Conservation (phyloP, 1,284 basidiomycete genomes). For the Kalmanozyma brasiliensis region DNA sequence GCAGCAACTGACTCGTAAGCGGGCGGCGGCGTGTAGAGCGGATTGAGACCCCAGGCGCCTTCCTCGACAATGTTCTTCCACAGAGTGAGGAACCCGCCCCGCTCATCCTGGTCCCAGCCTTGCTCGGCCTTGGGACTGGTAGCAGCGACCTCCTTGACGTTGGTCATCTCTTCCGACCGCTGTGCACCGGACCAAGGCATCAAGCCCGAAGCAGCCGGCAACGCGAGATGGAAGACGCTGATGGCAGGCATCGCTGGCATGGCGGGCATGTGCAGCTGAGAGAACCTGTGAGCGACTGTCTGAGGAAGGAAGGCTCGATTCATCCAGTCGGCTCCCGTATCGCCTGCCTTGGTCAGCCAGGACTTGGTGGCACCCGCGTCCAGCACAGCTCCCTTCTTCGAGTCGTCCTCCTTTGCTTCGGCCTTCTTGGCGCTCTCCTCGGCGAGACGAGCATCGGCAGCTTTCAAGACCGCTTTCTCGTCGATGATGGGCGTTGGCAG, state of each 20-base stretch:
- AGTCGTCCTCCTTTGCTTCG: not conserved
- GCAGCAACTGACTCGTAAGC: constrained; percentile 53
- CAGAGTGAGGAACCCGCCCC: constrained; percentile 38
- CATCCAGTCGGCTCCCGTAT: constrained; percentile 51
- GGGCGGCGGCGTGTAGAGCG: constrained; percentile 52
- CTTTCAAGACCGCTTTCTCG: constrained; percentile 36
- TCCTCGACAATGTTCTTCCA: constrained; percentile 61
- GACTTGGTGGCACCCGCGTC: constrained; percentile 31
- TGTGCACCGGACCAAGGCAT: constrained; percentile 45
- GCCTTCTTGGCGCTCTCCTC: constrained; percentile 1
- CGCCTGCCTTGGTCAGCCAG: constrained; percentile 49
- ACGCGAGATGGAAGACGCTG: constrained; percentile 55
- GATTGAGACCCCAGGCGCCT: constrained; percentile 52
- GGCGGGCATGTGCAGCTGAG: constrained; percentile 49
- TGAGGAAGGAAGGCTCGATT: constrained; percentile 44
- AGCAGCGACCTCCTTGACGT: constrained; percentile 8
- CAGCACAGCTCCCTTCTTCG: constrained; percentile 1
- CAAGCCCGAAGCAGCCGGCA: constrained; percentile 41
- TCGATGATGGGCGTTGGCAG: constrained; percentile 31
- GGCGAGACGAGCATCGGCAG: constrained; percentile 14
- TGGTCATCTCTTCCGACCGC: constrained; percentile 14
- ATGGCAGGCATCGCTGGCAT: constrained; percentile 54
- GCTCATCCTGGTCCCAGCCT: constrained; percentile 48
- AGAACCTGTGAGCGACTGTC: constrained; percentile 46
- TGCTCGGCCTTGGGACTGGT: constrained; percentile 37